Evolutionary conservation across 2,329 filamentous ascomycete genomes (phyloP).

Genomic region (Hypoxylon sp.): DNA sequence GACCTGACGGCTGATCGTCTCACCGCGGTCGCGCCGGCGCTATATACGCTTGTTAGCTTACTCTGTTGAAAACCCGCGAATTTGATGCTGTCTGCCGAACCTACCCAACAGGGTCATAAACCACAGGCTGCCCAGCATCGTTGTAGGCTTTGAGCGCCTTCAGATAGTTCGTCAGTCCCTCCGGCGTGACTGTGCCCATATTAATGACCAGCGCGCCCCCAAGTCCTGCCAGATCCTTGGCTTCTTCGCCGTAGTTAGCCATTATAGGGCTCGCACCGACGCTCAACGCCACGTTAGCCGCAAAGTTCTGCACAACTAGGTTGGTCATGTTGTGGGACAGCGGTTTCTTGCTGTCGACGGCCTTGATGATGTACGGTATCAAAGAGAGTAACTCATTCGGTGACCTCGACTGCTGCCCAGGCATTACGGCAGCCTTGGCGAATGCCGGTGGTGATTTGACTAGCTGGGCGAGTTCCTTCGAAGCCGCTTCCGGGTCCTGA

Average conservation of each 20-base stretch:
- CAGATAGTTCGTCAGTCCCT: constrained; percentile 74
- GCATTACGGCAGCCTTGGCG: constrained; percentile 14
- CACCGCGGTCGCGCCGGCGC: constrained; percentile 79
- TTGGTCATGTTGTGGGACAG: constrained; percentile 98
- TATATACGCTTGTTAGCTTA: constrained; percentile 37
- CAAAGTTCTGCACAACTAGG: constrained; percentile 92
- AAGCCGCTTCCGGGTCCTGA: constrained; percentile 68
- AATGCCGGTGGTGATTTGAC: constrained; percentile 55
- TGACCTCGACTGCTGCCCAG: constrained; percentile 23
- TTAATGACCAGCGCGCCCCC: constrained; percentile 87
- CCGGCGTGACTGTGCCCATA: constrained; percentile 89
- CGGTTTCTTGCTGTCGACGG: constrained; percentile 70
- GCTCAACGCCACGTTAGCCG: constrained; percentile 86
- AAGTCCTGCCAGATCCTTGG: constrained; percentile 77
- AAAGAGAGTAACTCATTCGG: constrained; percentile 40
- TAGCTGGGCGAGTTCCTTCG: constrained; percentile 64
- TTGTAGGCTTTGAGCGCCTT: constrained; percentile 86
- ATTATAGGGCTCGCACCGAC: constrained; percentile 93
- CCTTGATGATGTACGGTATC: constrained; percentile 59
- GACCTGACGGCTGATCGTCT: constrained; percentile 74
- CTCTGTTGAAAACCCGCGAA: background rate
- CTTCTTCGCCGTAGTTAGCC: constrained; percentile 87
- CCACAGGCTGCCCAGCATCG: constrained; percentile 72
- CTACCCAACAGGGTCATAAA: constrained; percentile 88
- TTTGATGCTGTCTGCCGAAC: constrained; percentile 35